A percentile compares a stretch with the other conserved stretches of the same genome.
Evolutionary conservation across 2,329 filamentous ascomycete species (phyloP).

Genomic region (Penicillium sp.): DNA sequence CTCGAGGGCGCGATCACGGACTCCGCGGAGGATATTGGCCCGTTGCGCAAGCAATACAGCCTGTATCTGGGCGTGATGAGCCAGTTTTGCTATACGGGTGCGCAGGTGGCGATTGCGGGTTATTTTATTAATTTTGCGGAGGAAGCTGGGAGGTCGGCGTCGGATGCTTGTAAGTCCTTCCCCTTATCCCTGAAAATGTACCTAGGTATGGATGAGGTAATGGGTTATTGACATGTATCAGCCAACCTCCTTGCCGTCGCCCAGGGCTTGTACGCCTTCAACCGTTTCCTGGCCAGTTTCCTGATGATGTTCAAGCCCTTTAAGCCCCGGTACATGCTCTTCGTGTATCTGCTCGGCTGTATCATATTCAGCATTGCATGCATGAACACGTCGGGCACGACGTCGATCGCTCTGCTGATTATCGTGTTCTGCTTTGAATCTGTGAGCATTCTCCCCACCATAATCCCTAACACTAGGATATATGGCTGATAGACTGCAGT

Average conservation of each 20-base stretch:
- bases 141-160: neutral
- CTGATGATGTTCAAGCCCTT: conserved; percentile 51
- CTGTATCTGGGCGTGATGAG: conserved; percentile 72
- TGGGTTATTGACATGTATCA: conserved; percentile 15
- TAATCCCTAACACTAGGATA: neutral
- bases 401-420: conserved; percentile 52
- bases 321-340: conserved; percentile 54
- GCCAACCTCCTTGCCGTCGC: conserved; percentile 54
- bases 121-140: conserved; percentile 37
- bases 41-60: conserved; percentile 66
- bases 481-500: conserved; percentile 7
- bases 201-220: too few relatives aligned
- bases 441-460: conserved; percentile 7
- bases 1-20: conserved; percentile 42
- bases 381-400: conserved; percentile 50
- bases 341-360: conserved; percentile 50
- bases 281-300: conserved; percentile 54
- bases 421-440: conserved; percentile 29
- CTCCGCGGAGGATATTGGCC: conserved; percentile 54
- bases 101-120: conserved; percentile 55
- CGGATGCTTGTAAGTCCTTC: neutral
- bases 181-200: neutral
- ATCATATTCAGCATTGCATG: conserved; percentile 54
- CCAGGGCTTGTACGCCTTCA: conserved; percentile 58
- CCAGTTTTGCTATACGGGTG: conserved; percentile 77